Percentiles rank a stretch among this genome's conserved stretches.
phyloP scores from a whole-genome alignment of 805 yeast genomes.

The Ogataea degrootiae region DNA sequence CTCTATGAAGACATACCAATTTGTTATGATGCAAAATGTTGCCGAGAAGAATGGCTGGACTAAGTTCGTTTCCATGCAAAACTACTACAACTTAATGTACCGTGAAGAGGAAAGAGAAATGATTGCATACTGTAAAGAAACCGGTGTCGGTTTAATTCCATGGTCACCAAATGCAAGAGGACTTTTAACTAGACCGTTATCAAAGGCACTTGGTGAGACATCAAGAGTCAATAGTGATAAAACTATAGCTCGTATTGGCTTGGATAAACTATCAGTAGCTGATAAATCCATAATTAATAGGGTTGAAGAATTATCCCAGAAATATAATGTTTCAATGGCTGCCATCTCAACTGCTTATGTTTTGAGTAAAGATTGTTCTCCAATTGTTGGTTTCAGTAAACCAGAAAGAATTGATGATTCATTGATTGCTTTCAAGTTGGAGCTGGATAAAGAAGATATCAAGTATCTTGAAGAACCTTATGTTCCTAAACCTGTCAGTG shows the following conservation, averaged over 20 bases:
- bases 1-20: constrained; percentile 49
- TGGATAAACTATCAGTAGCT: constrained; percentile 14
- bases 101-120: constrained; percentile 61
- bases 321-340: constrained; percentile 46
- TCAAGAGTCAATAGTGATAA: constrained; percentile 1
- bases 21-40: constrained; percentile 45
- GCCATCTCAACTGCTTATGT: constrained; percentile 50
- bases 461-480: constrained; percentile 34
- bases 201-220: constrained; percentile 1
- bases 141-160: constrained; percentile 52
- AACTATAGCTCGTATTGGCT: constrained; percentile 3
- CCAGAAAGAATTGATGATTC: constrained; percentile 50
- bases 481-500: not conserved
- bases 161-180: constrained; percentile 59
- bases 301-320: constrained; percentile 49
- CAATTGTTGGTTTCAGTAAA: constrained; percentile 51
- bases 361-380: constrained; percentile 43
- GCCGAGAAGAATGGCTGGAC: constrained; percentile 54
- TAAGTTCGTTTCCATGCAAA: constrained; percentile 54
- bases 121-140: constrained; percentile 45
- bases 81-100: constrained; percentile 46
- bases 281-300: constrained; percentile 39
- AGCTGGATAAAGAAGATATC: constrained; percentile 35
- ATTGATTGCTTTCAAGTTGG: constrained; percentile 35
- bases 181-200: constrained; percentile 42